Conservation (phyloP, 345 rosid species). For the Cochlearia excelsa region DNA sequence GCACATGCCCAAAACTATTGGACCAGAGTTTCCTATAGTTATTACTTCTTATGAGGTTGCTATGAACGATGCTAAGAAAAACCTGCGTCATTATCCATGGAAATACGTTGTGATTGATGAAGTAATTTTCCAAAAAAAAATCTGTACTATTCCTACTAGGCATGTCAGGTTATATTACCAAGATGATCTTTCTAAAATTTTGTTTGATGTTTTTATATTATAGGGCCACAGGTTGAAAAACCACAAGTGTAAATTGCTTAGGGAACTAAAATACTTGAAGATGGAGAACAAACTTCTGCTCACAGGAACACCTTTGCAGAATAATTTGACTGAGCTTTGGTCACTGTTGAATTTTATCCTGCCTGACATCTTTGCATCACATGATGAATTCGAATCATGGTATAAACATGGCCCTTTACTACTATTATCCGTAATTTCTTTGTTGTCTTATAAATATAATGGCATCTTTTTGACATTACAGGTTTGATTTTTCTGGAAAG, state of each 20-base stretch:
- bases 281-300: conserved; percentile 80
- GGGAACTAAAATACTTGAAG: conserved; percentile 52
- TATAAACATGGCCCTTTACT: conserved; percentile 30
- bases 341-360: conserved; percentile 88
- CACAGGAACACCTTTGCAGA: conserved; percentile 96
- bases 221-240: conserved; percentile 98
- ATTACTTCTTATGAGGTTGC: conserved; percentile 95
- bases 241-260: conserved; percentile 70
- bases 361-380: conserved; percentile 91
- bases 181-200: conserved; percentile 13
- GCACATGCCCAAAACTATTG: conserved; percentile 64
- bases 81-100: conserved; percentile 70
- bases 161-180: background rate
- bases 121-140: conserved; percentile 41
- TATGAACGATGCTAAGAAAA: conserved; percentile 61
- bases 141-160: background rate
- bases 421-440: background rate
- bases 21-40: conserved; percentile 79
- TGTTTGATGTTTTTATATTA: conserved; percentile 10
- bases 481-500: conserved; percentile 91
- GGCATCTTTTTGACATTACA: conserved; percentile 25
- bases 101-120: conserved; percentile 94
- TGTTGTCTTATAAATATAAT: background rate
- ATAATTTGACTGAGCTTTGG: conserved; percentile 96
- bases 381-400: conserved; percentile 97